Evolutionary conservation across 345 rosid genomes (phyloP).

Genomic region (Eucalyptus regnans): DNA sequence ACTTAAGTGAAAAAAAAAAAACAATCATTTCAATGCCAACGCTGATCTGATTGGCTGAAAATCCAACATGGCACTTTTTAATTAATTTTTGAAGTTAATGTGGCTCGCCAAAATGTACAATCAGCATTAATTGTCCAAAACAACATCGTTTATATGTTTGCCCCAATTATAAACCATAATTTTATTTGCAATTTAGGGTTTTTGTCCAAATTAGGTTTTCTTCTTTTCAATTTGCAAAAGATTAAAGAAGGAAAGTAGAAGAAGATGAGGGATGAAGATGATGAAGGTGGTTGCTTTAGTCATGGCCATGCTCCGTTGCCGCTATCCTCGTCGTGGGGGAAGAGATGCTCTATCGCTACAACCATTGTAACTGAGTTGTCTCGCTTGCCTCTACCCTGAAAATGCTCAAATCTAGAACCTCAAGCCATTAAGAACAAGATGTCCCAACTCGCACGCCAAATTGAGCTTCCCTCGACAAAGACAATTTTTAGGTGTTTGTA

Average conservation of each 20-base stretch:
- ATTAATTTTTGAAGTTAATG: background rate
- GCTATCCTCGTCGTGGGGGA: background rate
- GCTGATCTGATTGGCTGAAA: accelerated
- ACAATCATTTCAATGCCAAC: background rate
- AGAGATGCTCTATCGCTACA: background rate
- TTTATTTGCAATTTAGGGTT: background rate
- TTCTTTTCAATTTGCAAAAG: background rate
- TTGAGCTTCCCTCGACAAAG: conserved; percentile 17
- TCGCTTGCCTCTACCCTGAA: background rate
- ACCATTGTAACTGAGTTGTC: background rate
- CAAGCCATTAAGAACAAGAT: conserved; percentile 22
- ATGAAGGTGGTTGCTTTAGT: background rate
- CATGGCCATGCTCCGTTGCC: background rate
- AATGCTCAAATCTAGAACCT: background rate
- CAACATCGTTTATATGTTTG: background rate
- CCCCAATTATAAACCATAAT: background rate
- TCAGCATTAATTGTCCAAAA: background rate
- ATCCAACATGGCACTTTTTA: background rate
- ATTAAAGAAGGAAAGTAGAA: background rate
- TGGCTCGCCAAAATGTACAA: background rate
- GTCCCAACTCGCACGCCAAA: conserved; percentile 11
- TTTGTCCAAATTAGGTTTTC: background rate
- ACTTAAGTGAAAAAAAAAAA: too few relatives aligned
- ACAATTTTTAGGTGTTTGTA: conserved; percentile 8
- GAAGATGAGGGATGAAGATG: background rate